phyloP scores from a whole-genome alignment of 805 yeast genomes.

The Jamesozyma jinghongensis region DNA sequence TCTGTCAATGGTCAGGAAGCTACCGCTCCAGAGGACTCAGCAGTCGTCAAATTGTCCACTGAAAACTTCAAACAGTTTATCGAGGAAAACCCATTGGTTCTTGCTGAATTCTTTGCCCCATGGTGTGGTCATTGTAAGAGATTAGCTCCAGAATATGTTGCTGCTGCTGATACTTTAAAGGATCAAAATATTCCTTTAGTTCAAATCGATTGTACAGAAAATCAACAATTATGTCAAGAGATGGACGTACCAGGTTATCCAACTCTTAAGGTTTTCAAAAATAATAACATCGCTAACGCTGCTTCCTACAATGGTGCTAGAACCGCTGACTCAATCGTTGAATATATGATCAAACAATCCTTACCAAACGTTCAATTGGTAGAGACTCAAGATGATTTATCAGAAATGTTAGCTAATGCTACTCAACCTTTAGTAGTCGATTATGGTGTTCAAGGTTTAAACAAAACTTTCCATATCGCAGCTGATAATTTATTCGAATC shows the following conservation, averaged over 20 bases:
- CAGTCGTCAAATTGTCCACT: conserved; percentile 64
- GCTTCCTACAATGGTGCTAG: conserved; percentile 80
- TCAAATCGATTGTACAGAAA: conserved; percentile 78
- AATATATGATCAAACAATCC: conserved; percentile 72
- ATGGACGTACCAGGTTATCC: conserved; percentile 77
- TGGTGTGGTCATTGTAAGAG: conserved; percentile 98
- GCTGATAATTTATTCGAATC: conserved; percentile 61
- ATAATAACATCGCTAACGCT: conserved; percentile 34
- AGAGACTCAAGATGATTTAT: conserved; percentile 41
- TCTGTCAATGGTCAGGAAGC: conserved; percentile 42
- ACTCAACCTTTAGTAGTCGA: conserved; percentile 52
- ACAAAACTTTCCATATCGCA: conserved; percentile 49
- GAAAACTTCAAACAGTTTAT: conserved; percentile 59
- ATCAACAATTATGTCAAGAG: conserved; percentile 58
- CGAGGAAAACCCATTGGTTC: conserved; percentile 62
- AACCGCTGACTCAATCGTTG: conserved; percentile 65
- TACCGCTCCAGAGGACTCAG: conserved; percentile 71
- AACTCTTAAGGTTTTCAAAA: conserved; percentile 65
- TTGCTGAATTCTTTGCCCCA: conserved; percentile 87
- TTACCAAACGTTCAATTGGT: conserved; percentile 61
- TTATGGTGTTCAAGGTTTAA: conserved; percentile 34
- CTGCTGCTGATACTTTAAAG: conserved; percentile 69
- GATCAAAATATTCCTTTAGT: conserved; percentile 62
- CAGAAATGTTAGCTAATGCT: conserved; percentile 33
- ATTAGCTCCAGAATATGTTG: conserved; percentile 68